Base-by-base conservation (phyloP, 768 basidiomycete genomes). In the Boletus reticulatus region DNA sequence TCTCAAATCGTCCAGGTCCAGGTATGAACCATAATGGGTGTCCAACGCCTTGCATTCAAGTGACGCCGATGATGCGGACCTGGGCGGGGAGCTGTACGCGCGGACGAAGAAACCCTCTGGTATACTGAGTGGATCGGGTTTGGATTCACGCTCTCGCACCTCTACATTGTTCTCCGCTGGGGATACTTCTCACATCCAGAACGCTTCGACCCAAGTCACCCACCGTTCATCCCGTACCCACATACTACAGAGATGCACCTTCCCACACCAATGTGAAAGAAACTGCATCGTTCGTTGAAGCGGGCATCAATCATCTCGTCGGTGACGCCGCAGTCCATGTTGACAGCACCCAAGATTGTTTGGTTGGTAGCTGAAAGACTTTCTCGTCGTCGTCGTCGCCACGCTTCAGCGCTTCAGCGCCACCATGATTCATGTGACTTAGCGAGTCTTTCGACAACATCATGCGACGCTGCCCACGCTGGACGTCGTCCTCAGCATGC, bases 131-230 rank as follows among this genome's bases (percentile, higher is more conserved):
- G 80, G 59, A 12, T 71, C 69, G 0, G 59, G 78, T 22, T 87
- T 85, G 0, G 82, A 84, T 55, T 84, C 83, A 4, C 81, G 78
- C 36, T 87, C 84, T 5, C 78, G 81, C 32, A 86, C 85, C 0
- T 84, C 85, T 5, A 71, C 80, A 5, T 83, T 82, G 0, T 44
- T 72, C 29, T 77, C 77, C 27, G 58, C 63, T 32, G 63, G 66
- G 22, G 66, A 64, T 42, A 19, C 53, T 20, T 46, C 58, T 20
- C 49, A 62, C 45, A 50, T 50, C 16, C 70, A 70, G n/a, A n/a
- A n/a, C n/a, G n/a, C n/a, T n/a, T n/a, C n/a, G n/a, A n/a, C n/a
- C n/a, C n/a, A n/a, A n/a, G n/a, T n/a, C 32, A 57, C 62, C 13
- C 71, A 69, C 22, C 68, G 31, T 64, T 60, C 42, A 48, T 58